Evolutionary conservation across 495 filamentous ascomycete species (phyloP), one percentile per base, ranked within the genome.

Genomic region (Aspergillus olivimuriae): DNA sequence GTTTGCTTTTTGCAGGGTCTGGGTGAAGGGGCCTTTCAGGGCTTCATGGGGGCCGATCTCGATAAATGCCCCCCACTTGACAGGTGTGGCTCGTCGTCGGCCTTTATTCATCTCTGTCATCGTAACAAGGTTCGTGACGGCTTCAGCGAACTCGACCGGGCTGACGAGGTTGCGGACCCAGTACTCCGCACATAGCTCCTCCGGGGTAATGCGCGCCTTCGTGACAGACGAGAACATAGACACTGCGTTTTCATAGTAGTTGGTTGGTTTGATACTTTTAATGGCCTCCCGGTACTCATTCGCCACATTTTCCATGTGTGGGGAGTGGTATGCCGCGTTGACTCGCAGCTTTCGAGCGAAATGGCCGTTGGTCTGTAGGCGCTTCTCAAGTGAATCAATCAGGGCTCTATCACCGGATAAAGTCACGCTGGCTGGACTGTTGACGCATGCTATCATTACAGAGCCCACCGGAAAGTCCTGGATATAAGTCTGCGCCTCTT

Each of bases 31-130:
- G 0, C 80, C 77, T 34, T 74, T 66, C 9, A 86, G 60, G 2
- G 78, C 74, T 2, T 66, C 56, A 41, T 84, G 80, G 0, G 82
- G 80, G 0, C 81, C 81, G 22, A 82, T 63, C 43, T 83, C 78
- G 14, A 84, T 11, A 16, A 56, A 38, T 1, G 33, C 17, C 10
- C 34, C 43, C 51, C 51, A 52, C 39, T 50, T 52, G 15, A 54
- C 38, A 4, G 50, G 47, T 1, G 46, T 40, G 8, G 49, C 35
- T 1, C 57, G 54, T 8, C 54, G 51, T 31, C 55, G 57, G 33
- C 20, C 39, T 39, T 57, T 56, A 41, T 17, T 44, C 26, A 51
- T 34, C 11, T 55, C 57, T 5, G 42, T 49, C 16, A 52, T n/a
- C 4, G 31, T 48, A 12, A 39, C 44, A 8, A 58, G 38, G 8